These are phyloP conservation scores for Fabrea salina DNA, from an alignment of 169 alveolate species.

Conservation along the genomic window DNA sequence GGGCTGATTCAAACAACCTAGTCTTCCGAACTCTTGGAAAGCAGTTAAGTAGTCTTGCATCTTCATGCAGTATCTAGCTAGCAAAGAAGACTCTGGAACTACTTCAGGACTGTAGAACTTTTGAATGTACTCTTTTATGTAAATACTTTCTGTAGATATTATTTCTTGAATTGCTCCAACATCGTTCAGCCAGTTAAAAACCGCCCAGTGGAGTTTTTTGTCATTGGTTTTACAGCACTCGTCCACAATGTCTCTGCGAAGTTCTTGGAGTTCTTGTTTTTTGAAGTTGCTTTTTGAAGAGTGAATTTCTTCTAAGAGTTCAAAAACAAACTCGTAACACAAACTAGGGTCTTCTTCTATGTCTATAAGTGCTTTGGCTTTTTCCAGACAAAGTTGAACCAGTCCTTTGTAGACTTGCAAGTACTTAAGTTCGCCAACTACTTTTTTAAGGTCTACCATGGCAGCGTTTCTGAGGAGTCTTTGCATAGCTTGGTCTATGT, in stretches of 20 bases:
- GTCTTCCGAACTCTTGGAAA: background rate
- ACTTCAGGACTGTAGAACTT: background rate
- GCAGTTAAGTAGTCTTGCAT: background rate
- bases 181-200: conserved; percentile 17
- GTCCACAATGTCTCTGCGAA: background rate
- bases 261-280: background rate
- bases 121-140: background rate
- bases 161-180: background rate
- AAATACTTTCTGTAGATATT: background rate
- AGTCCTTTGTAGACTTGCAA: background rate
- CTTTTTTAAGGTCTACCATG: background rate
- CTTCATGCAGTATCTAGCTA: conserved; percentile 22
- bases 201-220: background rate
- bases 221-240: background rate
- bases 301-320: background rate
- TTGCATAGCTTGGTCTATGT: conserved; percentile 20
- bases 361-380: background rate
- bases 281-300: no score
- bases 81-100: background rate
- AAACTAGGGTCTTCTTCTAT: background rate
- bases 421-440: background rate
- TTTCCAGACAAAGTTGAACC: background rate
- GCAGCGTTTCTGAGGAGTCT: conserved; percentile 13
- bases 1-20: background rate
- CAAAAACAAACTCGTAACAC: background rate